These are phyloP conservation scores for Nothophytophthora sp. DNA, from an alignment of 352 stramenopile species.

Conservation along the genomic window DNA sequence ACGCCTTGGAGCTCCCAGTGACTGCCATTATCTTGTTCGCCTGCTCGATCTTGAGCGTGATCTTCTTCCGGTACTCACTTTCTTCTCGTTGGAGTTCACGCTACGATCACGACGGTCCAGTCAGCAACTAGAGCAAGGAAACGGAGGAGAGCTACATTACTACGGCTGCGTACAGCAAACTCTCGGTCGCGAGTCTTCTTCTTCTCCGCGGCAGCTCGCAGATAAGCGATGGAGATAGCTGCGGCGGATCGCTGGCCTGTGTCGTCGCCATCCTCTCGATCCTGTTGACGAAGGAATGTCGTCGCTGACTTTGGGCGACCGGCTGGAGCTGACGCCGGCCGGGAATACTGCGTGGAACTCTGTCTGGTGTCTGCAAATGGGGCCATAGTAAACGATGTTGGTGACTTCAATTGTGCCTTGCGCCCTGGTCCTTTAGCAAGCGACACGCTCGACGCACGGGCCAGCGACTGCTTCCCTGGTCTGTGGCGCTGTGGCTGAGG, in stretches of 20 bases:
- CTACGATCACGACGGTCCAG: conserved; percentile 13
- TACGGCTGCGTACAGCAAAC: conserved; percentile 47
- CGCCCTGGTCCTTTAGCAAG: too few species aligned
- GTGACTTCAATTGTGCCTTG: too few species aligned
- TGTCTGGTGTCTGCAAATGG: background rate
- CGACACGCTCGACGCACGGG: conserved; percentile 6
- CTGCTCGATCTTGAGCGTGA: conserved; percentile 77
- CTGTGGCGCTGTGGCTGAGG: conserved; percentile 12
- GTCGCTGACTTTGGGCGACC: conserved; percentile 27
- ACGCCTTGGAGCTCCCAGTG: conserved; percentile 46
- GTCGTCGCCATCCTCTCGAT: conserved; percentile 1
- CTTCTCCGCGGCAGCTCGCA: conserved; percentile 59
- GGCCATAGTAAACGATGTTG: too few species aligned
- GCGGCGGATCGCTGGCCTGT: conserved; percentile 18
- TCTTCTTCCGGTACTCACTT: conserved; percentile 70
- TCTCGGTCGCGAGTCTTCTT: conserved; percentile 67
- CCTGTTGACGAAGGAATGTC: conserved; percentile 2
- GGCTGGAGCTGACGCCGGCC: conserved; percentile 60
- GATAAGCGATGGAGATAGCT: conserved; percentile 58
- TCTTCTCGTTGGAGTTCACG: conserved; percentile 62
- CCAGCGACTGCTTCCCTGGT: conserved; percentile 8
- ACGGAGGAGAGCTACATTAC: background rate
- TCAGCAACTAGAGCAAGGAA: background rate
- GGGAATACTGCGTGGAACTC: conserved; percentile 29
- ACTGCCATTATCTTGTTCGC: conserved; percentile 72